Base-by-base conservation (phyloP, 2,329 filamentous ascomycete genomes). In the Aspergillus flavus region DNA sequence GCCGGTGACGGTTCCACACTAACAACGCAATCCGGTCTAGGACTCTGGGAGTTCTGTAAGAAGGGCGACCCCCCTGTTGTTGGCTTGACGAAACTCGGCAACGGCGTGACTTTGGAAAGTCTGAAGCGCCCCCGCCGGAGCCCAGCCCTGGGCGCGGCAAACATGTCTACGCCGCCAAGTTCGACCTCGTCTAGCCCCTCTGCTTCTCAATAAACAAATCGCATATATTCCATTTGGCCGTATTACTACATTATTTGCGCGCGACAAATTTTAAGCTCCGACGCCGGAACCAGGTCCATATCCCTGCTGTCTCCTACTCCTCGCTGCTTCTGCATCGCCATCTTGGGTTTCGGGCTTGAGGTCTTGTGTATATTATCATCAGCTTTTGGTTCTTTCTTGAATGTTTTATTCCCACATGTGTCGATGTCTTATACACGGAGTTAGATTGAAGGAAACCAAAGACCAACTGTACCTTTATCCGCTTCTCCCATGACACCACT, bases 31-130 rank as follows among this genome's bases (percentile, higher is more conserved):
- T 46, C 41, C 23, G 59, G 45, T 58, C 46, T 63, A 81, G 79
- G 81, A 54, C 73, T 81, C 75, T 99, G 93, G 82, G 93, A 97
- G 75, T 97, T 98, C 75, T 93, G 97, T 39, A 93, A 90, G 83
- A 97, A 92, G 80, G 93, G 93, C 9, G 95, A 97, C 72, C 85
- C 93, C 3, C 89, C 95, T 0, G 87, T 97, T 43, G 94, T 99
- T 75, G 95, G 95, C 34, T 88, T 97, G 66, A 98, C 94, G 23
- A 97, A 97, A 79, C 81, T 99, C 60, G 87, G 85, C 43, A 84
- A 93, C 64, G 93, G 93, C 10, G 78, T 96, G 32, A 96, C 93
- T 26, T 79, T 94, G 72, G 92, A 94, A 71, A 89, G 91, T 48
- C 81, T 99, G 75, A 95, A 93, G 83, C 87, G 89, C 72, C 91